Evolutionary conservation across 2,329 filamentous ascomycete species (phyloP).

Genomic region (Xylaria sp.): DNA sequence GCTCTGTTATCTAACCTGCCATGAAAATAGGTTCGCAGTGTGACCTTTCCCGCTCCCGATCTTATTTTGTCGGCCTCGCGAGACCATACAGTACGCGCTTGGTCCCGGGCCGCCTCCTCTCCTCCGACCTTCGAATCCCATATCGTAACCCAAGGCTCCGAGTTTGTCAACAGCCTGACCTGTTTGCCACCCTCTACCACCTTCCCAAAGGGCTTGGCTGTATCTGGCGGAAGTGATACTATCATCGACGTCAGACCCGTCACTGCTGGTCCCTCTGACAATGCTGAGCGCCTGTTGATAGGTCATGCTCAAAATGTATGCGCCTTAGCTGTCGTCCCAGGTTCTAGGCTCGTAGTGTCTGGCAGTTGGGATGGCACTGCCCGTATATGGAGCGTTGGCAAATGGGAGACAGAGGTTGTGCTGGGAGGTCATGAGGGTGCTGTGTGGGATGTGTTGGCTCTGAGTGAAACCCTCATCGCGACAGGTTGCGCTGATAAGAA

Average conservation of each 20-base stretch:
- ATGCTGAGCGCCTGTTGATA: conserved; percentile 85
- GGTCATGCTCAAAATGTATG: conserved; percentile 92
- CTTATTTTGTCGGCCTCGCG: conserved; percentile 86
- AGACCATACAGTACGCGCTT: conserved; percentile 89
- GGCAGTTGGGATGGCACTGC: conserved; percentile 94
- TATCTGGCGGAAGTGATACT: conserved; percentile 90
- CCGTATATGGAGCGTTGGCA: conserved; percentile 85
- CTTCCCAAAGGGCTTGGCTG: conserved; percentile 81
- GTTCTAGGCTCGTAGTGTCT: conserved; percentile 81
- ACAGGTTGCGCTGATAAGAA: conserved; percentile 93
- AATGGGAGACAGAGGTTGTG: conserved; percentile 81
- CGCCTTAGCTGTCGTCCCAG: conserved; percentile 80
- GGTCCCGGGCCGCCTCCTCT: conserved; percentile 74
- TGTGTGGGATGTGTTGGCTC: conserved; percentile 91
- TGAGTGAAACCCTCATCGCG: conserved; percentile 81
- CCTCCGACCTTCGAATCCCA: conserved; percentile 80
- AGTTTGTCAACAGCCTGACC: conserved; percentile 88
- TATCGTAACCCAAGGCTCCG: conserved; percentile 82
- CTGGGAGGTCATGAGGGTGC: conserved; percentile 79
- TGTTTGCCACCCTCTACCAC: conserved; percentile 76
- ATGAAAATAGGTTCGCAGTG: conserved; percentile 79
- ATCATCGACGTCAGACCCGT: conserved; percentile 91
- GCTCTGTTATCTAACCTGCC: conserved; percentile 24
- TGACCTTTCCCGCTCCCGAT: conserved; percentile 79
- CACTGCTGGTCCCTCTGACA: conserved; percentile 72